Conservation (phyloP, 768 basidiomycete species). For the Serpula lacrymans region DNA sequence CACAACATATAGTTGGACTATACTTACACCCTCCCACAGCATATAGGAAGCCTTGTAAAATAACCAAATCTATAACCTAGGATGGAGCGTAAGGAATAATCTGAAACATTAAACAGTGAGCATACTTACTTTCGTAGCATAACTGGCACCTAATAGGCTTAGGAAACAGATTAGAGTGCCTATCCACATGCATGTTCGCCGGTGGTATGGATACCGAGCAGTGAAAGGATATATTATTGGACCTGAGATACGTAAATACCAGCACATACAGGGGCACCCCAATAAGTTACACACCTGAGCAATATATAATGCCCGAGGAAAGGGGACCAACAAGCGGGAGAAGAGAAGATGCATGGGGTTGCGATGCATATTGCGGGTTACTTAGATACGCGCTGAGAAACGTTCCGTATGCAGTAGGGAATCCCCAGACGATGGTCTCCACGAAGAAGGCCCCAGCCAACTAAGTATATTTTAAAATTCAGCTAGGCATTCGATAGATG, state of each 20-base stretch:
- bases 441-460: slow-evolving; percentile 22
- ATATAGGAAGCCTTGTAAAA: slow-evolving; percentile 28
- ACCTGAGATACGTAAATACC: not conserved
- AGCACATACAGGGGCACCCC: slow-evolving; percentile 2
- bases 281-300: slow-evolving; percentile 4
- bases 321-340: slow-evolving; percentile 21
- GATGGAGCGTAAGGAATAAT: not conserved
- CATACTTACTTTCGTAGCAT: slow-evolving; percentile 13
- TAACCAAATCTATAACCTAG: slow-evolving; percentile 21
- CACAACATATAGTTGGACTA: slow-evolving; percentile 2
- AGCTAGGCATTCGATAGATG: too few relatives aligned
- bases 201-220: slow-evolving; percentile 19
- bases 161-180: slow-evolving; percentile 18
- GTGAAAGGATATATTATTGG: slow-evolving; percentile 17
- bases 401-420: slow-evolving; percentile 22
- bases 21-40: slow-evolving; percentile 25
- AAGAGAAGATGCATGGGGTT: slow-evolving; percentile 13
- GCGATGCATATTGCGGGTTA: slow-evolving; percentile 14
- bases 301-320: slow-evolving; percentile 18
- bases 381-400: slow-evolving; percentile 24
- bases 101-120: not conserved
- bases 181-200: slow-evolving; percentile 18
- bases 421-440: slow-evolving; percentile 27
- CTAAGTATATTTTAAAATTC: slow-evolving; percentile 7
- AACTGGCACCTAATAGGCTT: slow-evolving; percentile 24